Conservation (phyloP, 1,139 yeast species). For the Blastobotrys raffinosifermentans region DNA sequence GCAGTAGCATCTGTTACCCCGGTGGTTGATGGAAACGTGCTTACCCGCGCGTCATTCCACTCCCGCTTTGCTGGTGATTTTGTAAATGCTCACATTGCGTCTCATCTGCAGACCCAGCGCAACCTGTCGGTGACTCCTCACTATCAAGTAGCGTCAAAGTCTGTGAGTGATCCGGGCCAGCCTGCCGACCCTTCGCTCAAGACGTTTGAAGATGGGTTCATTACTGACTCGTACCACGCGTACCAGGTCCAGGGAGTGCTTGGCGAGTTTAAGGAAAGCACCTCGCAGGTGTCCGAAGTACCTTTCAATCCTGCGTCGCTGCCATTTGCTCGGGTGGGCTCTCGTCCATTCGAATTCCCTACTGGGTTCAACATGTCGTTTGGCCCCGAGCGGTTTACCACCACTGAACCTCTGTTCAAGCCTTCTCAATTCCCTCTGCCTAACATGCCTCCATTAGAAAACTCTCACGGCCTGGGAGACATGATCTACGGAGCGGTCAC, state of each 20-base stretch:
- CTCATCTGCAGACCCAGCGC: conserved; percentile 25
- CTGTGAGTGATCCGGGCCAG: conserved; percentile 31
- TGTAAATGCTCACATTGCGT: conserved; percentile 33
- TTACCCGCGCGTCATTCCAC: conserved; percentile 31
- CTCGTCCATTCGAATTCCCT: conserved; percentile 76
- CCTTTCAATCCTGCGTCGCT: conserved; percentile 32
- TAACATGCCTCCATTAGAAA: conserved; percentile 10
- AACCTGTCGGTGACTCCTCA: conserved; percentile 29
- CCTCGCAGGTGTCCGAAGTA: conserved; percentile 46
- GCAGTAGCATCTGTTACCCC: conserved; percentile 68
- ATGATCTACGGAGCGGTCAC: conserved; percentile 43
- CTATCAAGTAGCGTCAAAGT: conserved; percentile 31
- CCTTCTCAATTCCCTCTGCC: conserved; percentile 30
- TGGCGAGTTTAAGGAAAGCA: conserved; percentile 60
- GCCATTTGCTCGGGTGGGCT: conserved; percentile 20
- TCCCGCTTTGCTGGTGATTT: conserved; percentile 40
- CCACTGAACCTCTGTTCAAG: conserved; percentile 76
- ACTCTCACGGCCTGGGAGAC: conserved; percentile 55
- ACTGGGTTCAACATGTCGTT: conserved; percentile 56
- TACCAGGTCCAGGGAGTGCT: conserved; percentile 37
- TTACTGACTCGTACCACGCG: conserved; percentile 31
- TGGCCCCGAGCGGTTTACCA: conserved; percentile 59
- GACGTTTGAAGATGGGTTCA: conserved; percentile 20
- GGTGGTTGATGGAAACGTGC: conserved; percentile 70
- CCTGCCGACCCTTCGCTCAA: conserved; percentile 37